These are phyloP conservation scores for Isabelozyma rhagii DNA, from an alignment of 805 yeast genomes.

Conservation along the genomic window DNA sequence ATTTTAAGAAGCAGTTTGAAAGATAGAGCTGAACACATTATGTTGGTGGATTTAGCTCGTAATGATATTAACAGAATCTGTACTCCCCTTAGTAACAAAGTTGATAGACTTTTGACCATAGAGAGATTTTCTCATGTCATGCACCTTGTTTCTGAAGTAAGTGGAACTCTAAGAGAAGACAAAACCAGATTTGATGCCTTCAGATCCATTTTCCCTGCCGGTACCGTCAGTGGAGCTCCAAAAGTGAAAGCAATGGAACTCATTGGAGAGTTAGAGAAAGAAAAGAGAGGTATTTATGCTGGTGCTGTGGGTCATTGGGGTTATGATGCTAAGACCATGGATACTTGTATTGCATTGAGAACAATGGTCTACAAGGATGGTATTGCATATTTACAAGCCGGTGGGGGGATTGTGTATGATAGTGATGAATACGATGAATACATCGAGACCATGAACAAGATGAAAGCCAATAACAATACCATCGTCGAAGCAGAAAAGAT, in stretches of 20 bases:
- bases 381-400: constrained; percentile 91
- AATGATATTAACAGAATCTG: constrained; percentile 96
- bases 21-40: constrained; percentile 97
- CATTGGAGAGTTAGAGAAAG: constrained; percentile 83
- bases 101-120: constrained; percentile 83
- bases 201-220: constrained; percentile 97
- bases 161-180: constrained; percentile 81
- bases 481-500: constrained; percentile 87
- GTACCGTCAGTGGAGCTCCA: constrained; percentile 98
- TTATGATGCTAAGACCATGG: constrained; percentile 91
- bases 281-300: constrained; percentile 94
- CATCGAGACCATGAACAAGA: constrained; percentile 94
- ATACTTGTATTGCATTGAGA: constrained; percentile 95
- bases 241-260: constrained; percentile 96
- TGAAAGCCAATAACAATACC: constrained; percentile 88
- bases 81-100: constrained; percentile 76
- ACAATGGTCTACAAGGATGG: constrained; percentile 95
- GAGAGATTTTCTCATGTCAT: constrained; percentile 96
- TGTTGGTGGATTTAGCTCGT: constrained; percentile 97
- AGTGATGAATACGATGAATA: constrained; percentile 95
- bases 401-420: constrained; percentile 97
- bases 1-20: constrained; percentile 72
- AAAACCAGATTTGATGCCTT: constrained; percentile 95
- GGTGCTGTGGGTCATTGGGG: constrained; percentile 99
- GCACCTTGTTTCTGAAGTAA: constrained; percentile 93